These are phyloP conservation scores for Pseudophaeomoniella oleicola DNA, from an alignment of 2,329 filamentous ascomycete genomes.

Conservation along the genomic window DNA sequence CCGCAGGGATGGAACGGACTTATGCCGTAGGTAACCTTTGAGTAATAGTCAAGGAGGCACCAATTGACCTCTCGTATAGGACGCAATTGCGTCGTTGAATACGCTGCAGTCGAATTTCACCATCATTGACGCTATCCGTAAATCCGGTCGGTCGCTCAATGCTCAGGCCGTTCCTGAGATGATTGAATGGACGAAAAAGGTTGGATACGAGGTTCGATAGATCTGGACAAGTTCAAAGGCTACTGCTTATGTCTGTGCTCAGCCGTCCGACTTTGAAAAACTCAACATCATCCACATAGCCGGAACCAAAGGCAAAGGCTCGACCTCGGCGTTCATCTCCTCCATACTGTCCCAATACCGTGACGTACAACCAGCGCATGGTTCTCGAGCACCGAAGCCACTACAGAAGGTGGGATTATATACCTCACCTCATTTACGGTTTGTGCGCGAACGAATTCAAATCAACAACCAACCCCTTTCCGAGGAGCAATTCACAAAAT, in stretches of 20 bases:
- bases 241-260: conserved; percentile 3
- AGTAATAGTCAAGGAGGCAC: neutral
- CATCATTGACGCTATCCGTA: conserved; percentile 61
- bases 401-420: conserved; percentile 57
- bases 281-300: conserved; percentile 66
- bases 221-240: conserved; percentile 2
- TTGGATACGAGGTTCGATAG: conserved; percentile 53
- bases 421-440: conserved; percentile 73
- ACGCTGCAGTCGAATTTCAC: conserved; percentile 67
- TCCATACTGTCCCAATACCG: conserved; percentile 57
- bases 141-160: conserved; percentile 61
- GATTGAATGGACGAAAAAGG: conserved; percentile 58
- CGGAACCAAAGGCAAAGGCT: conserved; percentile 90
- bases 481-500: conserved; percentile 53
- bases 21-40: conserved; percentile 8
- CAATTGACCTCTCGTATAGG: conserved; percentile 21
- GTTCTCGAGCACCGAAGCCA: conserved; percentile 13
- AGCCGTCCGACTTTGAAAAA: conserved; percentile 47
- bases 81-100: conserved; percentile 60
- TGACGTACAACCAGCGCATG: conserved; percentile 18
- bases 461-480: conserved; percentile 60
- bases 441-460: conserved; percentile 70
- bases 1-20: conserved; percentile 9
- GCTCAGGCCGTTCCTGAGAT: conserved; percentile 67
- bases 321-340: conserved; percentile 70